phyloP scores from a whole-genome alignment of 257 asterid species.

The Asclepias syriaca region DNA sequence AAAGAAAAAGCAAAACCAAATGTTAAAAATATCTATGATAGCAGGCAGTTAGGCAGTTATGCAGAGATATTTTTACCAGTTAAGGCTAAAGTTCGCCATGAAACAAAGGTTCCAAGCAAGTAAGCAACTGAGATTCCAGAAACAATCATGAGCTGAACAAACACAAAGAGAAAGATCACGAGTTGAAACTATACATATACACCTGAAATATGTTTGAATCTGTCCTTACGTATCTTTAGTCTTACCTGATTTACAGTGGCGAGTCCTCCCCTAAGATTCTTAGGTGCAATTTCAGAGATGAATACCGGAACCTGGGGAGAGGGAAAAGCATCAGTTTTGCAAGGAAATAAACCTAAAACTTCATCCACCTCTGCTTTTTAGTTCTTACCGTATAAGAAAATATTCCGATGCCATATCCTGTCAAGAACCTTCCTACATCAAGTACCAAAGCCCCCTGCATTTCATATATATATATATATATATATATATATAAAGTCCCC shows the following conservation, averaged over 20 bases:
- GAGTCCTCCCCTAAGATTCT: conserved; percentile 76
- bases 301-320: conserved; percentile 62
- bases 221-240: not conserved
- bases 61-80: conserved; percentile 41
- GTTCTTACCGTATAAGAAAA: conserved; percentile 67
- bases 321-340: not conserved
- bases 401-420: conserved; percentile 83
- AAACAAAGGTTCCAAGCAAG: conserved; percentile 51
- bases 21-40: too few species aligned
- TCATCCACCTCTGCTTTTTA: not conserved
- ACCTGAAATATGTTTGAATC: too few species aligned
- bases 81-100: conserved; percentile 80
- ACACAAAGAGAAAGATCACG: not conserved
- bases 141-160: conserved; percentile 73
- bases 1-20: not conserved
- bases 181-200: too few species aligned
- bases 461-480: not conserved
- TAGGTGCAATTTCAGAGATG: conserved; percentile 83
- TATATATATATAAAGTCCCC: too few species aligned
- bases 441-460: conserved; percentile 55
- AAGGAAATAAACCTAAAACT: not conserved
- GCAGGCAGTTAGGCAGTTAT: not conserved
- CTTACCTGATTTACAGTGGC: conserved; percentile 71
- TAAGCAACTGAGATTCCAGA: conserved; percentile 68
- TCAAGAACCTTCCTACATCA: conserved; percentile 68